These are phyloP conservation scores for Echeveria elegans DNA, from an alignment of 164 flowering plant species.

Conservation along the genomic window DNA sequence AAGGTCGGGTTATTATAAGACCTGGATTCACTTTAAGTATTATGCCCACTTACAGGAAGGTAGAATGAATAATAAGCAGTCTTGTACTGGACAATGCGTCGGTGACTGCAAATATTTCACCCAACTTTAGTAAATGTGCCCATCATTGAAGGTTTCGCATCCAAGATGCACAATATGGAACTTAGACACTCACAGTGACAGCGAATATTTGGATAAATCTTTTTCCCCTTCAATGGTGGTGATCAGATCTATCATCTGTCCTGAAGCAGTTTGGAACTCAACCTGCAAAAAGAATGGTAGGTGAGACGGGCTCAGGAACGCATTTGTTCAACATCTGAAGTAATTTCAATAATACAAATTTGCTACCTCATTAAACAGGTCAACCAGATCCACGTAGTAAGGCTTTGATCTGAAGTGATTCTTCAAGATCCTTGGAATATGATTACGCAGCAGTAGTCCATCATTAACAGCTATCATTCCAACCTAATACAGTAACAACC, in stretches of 20 bases:
- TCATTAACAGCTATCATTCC: constrained; percentile 87
- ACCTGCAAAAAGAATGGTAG: constrained; percentile 34
- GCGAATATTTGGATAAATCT: constrained; percentile 70
- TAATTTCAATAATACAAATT: no score
- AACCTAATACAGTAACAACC: constrained; percentile 37
- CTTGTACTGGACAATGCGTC: constrained; percentile 91
- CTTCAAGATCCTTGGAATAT: constrained; percentile 69
- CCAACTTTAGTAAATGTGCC: background rate
- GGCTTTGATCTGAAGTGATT: constrained; percentile 70
- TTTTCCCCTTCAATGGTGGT: constrained; percentile 87
- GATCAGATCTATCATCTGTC: constrained; percentile 96
- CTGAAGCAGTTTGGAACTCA: constrained; percentile 89
- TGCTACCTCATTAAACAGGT: constrained; percentile 83
- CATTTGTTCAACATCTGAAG: background rate
- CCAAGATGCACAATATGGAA: background rate
- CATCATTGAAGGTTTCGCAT: background rate
- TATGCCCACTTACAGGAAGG: constrained; percentile 66
- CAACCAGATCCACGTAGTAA: constrained; percentile 83
- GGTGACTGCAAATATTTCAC: constrained; percentile 56
- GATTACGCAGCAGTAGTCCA: constrained; percentile 81
- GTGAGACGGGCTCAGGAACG: background rate
- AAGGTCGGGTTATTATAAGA: background rate
- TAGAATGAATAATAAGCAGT: constrained; percentile 97
- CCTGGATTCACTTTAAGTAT: background rate
- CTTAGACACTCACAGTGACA: constrained; percentile 53